Base-by-base conservation (phyloP, 768 basidiomycete species). In the Asterophora lycoperdoides region DNA sequence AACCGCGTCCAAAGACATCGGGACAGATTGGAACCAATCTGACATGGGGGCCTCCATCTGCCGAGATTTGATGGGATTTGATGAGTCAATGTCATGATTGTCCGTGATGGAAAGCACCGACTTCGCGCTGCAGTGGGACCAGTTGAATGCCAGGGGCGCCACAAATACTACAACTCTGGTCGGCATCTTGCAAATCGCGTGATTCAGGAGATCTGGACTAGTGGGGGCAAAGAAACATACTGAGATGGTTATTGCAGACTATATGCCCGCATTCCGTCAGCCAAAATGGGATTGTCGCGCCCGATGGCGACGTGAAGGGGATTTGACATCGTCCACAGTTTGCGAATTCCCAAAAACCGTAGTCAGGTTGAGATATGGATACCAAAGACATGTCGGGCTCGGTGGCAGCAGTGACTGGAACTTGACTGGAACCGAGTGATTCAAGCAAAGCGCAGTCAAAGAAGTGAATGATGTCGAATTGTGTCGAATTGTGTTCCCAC, bases 241-340 rank as follows among this genome's bases (percentile, higher is more conserved):
- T 87, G 62, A 93, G 80, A 67, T 93, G 90, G 33, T 78, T 75
- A 60, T 93, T 92, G 74, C 90, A 93, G 20, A 92, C 56, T 48
- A 92, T 77, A 72, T 93, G 90, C 0, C 88, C 88, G 57, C 90
- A 93, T 63, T 91, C 88, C 1, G 90, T 90, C 51, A 91, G 72
- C 90, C 90, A 93, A 63, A 92, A 93, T 0, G 90, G 90, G 20
- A 87, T 67, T 2, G 76, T 71, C 8, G 83, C 75, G 1, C 75
- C 77, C 35, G 72, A 68, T 32, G 76, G 73, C 2, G 78, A 68
- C 6, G 70, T 59, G 56, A 86, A 92, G 0, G 82, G 77, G 20
- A 87, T 72, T 54, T 83, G 81, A 56, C 90, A 93, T 59, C 77
- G 72, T 0, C 78, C 70, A 57, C 90, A 93, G 46, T 68, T 66